Evolutionary conservation across 2,329 filamentous ascomycete species (phyloP), one percentile per base, ranked within the genome.

Genomic region (Fusarium chlamydosporum): DNA sequence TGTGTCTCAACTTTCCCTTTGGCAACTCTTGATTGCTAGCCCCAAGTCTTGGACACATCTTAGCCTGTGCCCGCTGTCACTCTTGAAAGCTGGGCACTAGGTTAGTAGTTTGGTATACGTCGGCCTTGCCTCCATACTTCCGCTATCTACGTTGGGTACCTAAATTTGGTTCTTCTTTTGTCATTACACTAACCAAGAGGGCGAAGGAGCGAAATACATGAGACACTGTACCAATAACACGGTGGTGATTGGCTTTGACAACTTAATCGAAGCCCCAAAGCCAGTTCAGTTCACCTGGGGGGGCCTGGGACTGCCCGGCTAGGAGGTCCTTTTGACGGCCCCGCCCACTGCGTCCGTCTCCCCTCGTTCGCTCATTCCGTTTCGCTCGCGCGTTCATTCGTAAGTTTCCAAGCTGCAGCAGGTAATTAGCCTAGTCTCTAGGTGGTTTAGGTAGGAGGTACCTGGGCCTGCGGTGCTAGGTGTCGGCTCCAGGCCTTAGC

Each of bases 271-370:
- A 65, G 61, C 65, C 52, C 63, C 54, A 67, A 71, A 59, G 61
- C 60, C 68, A 37, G 54, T 20, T 33, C 23, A 16, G 33, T 50
- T 34, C 23, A 23, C 13, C 33, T 50, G 31, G 47, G 45, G 45
- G 31, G 47, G 45, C 31, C 45, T 23, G 31, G 41, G 41, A 56
- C 47, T 54, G 46, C 33, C 59, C 54, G 45, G 57, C 41, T 40
- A 26, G 26, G 56, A 57, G 61, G 65, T 63, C 57, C 67, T 71
- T 72, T 73, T 73, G 65, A 55, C 20, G 52, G 65, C 40, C 67
- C 47, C 47, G 47, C 47, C 67, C 60, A 63, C 62, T 42, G 18
- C 46, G 56, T 57, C 63, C 56, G 48, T 46, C 43, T 58, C 38
- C 41, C 50, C 56, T 56, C 34, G 38, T 51, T 64, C 51, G 60